Percentiles rank a stretch among this genome's conserved stretches.
Conservation (phyloP, 106 monocot genomes). For the Acorus calamus region DNA sequence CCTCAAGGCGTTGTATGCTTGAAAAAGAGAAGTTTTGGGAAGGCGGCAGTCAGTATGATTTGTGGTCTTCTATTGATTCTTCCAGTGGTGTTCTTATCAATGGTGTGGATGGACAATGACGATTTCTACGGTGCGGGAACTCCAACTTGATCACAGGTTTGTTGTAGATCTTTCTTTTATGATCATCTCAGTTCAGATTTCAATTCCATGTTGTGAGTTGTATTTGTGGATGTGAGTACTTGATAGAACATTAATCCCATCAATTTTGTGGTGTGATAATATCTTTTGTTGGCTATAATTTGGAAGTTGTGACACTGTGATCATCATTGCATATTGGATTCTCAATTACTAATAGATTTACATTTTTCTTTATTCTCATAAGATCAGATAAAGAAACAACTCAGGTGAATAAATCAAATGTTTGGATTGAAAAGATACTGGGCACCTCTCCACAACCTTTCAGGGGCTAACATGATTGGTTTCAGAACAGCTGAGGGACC, state of each 20-base stretch:
- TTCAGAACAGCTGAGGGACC: constrained; percentile 31
- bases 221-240: constrained; percentile 30
- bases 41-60: constrained; percentile 12
- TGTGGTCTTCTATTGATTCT: constrained; percentile 21
- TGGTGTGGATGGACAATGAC: constrained; percentile 17
- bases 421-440: constrained; percentile 29
- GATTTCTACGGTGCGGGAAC: constrained; percentile 19
- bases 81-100: constrained; percentile 11
- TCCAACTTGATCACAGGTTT: constrained; percentile 36
- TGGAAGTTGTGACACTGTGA: no score
- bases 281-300: no score
- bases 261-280: no score
- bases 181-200: neutral
- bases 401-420: neutral
- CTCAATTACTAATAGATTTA: no score
- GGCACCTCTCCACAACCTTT: constrained; percentile 44
- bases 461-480: constrained; percentile 30
- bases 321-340: no score
- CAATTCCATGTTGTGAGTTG: constrained; percentile 30
- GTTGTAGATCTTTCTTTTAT: constrained; percentile 2
- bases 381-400: no score
- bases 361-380: no score
- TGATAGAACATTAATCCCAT: no score
- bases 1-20: neutral
- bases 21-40: constrained; percentile 3